These are phyloP conservation scores for Hibiscus syriacus DNA, from an alignment of 345 rosid genomes.

Conservation along the genomic window DNA sequence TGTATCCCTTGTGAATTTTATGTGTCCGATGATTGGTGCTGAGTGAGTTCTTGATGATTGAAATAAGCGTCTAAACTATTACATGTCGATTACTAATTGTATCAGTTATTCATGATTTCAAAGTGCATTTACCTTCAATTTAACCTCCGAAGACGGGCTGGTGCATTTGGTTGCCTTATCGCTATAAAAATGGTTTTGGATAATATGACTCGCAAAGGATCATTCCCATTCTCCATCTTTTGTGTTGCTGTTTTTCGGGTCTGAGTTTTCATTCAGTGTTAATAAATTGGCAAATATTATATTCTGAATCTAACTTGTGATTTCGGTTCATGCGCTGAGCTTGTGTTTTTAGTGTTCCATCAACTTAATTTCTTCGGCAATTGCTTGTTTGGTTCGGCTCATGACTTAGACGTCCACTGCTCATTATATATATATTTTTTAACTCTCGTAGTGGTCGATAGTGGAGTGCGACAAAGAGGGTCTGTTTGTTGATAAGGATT, in stretches of 20 bases:
- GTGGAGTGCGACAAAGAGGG: not conserved
- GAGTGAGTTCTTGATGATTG: conserved; percentile 3
- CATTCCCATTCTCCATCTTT: no score
- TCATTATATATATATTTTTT: not conserved
- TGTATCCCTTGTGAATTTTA: not conserved
- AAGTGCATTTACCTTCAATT: no score
- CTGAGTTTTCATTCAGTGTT: no score
- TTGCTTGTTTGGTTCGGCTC: not conserved
- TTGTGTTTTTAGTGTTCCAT: not conserved
- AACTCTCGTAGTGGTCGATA: not conserved
- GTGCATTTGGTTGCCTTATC: not conserved
- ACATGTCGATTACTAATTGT: not conserved
- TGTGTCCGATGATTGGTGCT: not conserved
- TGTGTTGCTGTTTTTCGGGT: no score
- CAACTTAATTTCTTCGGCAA: not conserved
- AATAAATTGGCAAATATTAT: no score
- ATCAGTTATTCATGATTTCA: not conserved
- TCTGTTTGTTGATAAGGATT: conserved; percentile 5
- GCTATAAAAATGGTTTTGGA: no score
- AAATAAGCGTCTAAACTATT: not conserved
- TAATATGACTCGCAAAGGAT: no score
- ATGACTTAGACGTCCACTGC: not conserved
- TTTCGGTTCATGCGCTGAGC: not conserved
- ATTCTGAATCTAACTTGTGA: no score
- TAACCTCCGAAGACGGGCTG: no score